Percentiles rank a stretch among this genome's conserved stretches.
Evolutionary conservation across 768 basidiomycete species (phyloP).

Genomic region (Boletus pseudopeckii): DNA sequence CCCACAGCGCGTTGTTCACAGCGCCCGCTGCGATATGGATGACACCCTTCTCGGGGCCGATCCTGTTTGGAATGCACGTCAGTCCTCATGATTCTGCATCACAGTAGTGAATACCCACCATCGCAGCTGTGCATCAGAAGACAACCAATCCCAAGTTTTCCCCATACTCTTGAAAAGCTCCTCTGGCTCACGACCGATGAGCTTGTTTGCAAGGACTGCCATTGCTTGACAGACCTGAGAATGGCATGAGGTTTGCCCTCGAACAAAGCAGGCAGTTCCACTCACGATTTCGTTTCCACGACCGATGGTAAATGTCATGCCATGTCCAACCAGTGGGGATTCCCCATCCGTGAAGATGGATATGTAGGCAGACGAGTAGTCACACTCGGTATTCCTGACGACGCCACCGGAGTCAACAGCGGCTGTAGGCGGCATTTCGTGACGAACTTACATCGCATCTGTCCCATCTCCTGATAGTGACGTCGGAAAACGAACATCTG

Average conservation of each 20-base stretch:
- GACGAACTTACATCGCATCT: conserved; percentile 73
- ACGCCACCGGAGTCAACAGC: not conserved
- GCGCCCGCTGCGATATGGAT: conserved; percentile 88
- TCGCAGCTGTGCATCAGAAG: conserved; percentile 85
- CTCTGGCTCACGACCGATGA: conserved; percentile 80
- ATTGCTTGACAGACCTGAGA: conserved; percentile 78
- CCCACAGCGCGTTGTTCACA: conserved; percentile 93
- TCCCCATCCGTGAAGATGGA: conserved; percentile 67
- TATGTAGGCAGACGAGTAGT: conserved; percentile 93
- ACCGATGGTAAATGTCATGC: conserved; percentile 94
- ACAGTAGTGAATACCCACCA: conserved; percentile 48
- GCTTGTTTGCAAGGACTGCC: conserved; percentile 70
- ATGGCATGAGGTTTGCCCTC: conserved; percentile 1
- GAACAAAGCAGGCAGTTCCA: not conserved
- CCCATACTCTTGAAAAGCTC: conserved; percentile 89
- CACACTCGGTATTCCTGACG: conserved; percentile 87
- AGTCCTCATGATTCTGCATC: not conserved
- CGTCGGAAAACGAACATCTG: conserved; percentile 91
- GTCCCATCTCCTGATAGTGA: conserved; percentile 89
- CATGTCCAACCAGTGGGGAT: conserved; percentile 73
- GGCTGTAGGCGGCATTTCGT: not conserved
- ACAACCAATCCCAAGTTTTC: conserved; percentile 81
- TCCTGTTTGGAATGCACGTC: conserved; percentile 42
- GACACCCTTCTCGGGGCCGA: conserved; percentile 94
- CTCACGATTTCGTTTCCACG: conserved; percentile 90